Base-by-base conservation (phyloP, 345 rosid genomes). In the Carallia brachiata region DNA sequence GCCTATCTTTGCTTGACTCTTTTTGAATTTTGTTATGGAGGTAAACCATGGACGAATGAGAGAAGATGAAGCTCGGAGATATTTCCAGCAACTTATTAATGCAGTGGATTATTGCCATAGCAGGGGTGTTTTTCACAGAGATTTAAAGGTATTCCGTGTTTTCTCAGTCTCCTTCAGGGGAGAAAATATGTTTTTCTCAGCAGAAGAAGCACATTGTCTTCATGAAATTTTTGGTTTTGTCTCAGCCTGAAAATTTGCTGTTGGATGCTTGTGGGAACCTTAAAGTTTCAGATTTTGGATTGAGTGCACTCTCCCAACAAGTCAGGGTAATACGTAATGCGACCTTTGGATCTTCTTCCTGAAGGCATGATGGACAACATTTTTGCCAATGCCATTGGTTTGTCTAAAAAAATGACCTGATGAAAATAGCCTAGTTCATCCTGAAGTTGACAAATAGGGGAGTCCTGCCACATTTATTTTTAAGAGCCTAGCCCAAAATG, bases 101-200 rank as follows among this genome's bases (percentile, higher is more conserved):
- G 90, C 88, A 36, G 93, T 95, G 62, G 99, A 95, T 75, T 95
- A 90, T 72, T 95, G 99, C 77, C 99, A 95, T 79, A 95, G 97
- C 72, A 85, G 99, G 84, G 99, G 97, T 72, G 99, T 95, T 59
- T 95, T 84, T 80, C 99, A 95, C 72, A 87, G 99, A 81, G 97
- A 95, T 70, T 90, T 95, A 31, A 95, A 95, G 97, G 99, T 94
- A 9, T 28, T 12, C 7, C 47, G 23, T 10, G 19, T 52, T 66
- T 19, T 56, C 16, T 10, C 13, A 31, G 27, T 31, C 12, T 31
- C 15, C 50, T 36, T 28, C 28, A 9, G 48, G 32, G 3, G 56
- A 50, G 57, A 52, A 39, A 37, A 23, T 6, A 44, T 67, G 36
- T 65, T 66, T 15, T 48, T 23, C 60, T 65, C 56, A 63, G 30